Evolutionary conservation across 768 basidiomycete genomes (phyloP), one percentile per base, ranked within the genome.

Genomic region (Xerocomellus chrysenteron): DNA sequence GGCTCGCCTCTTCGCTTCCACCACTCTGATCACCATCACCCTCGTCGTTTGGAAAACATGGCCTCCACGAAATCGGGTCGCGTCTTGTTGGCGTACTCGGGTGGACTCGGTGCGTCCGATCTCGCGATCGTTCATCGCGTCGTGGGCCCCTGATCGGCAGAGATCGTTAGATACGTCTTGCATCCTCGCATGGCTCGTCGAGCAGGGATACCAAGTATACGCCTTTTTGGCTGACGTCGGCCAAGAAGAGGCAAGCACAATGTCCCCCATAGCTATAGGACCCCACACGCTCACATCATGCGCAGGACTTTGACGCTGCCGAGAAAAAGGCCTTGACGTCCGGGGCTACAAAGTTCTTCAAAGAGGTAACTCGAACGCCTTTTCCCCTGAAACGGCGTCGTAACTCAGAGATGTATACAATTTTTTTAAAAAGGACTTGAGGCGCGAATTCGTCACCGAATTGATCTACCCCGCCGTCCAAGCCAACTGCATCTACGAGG

Each of bases 401-500:
- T 24, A 17, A 28, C 41, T 4, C 42, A 55, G 41, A 54, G 5
- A 21, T 4, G n/a, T 6, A 19, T 28, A 28, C 26, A n/a, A n/a
- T n/a, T 32, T 19, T n/a, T 28, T 4, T 4, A 28, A 28, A 45
- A 60, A 96, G 92, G 96, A 98, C 72, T 78, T 98, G 66, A 94
- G 87, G 72, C 84, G 88, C 59, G 97, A 99, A 75, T 98, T 99
- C 67, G 82, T 99, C 47, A 92, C 88, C 44, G 91, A 98, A 70
- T 83, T 98, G 62, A 98, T 99, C 71, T 98, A 96, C 75, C 97
- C 97, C 26, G 96, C 97, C 43, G 86, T 99, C 14, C 97, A 99
- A 76, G 94, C 93, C 58, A 99, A 99, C 76, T 90, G 89, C 76
- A 98, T 98, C 76, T 99, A 99, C 76, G 97, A 99, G 81, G 93